Evolutionary conservation across 257 asterid species (phyloP), one percentile per base, ranked within the genome.

Genomic region (Thymus quinquecostatus): DNA sequence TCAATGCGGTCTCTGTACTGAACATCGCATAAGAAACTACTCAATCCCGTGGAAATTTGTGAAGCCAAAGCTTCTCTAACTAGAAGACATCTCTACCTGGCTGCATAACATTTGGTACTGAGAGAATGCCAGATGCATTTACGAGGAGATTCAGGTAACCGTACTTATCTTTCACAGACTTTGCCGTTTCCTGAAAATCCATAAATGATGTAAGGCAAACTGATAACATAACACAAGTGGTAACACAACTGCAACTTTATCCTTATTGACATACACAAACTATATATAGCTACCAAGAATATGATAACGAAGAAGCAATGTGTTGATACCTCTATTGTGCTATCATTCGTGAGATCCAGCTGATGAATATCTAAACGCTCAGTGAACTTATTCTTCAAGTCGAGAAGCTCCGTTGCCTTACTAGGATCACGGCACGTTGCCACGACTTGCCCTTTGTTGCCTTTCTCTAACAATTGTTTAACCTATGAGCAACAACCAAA

Each of bases 1-100:
- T 89, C 89, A 95, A 75, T 48, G 98, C 92, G 63, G 99, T 95
- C 85, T 95, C 99, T 92, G 96, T 78, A 83, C 88, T 74, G 89
- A 83, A 79, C 74, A 73, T 75, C 60, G 66, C 62, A 72, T 49
- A 55, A 70, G 74, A 33, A 8, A 48, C 67, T 57, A 68, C 63
- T 77, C 75, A 79, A 70, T 75, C 72, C 38, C 56, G 68, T 5
- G 43, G 30, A 69, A 69, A 74, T 47, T 40, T 9, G 12, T 13
- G 27, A 38, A 10, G 14, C 6, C 21, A 72, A 45, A 70, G 43
- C 53, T 55, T 67, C 32, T 40, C 14, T 50, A 29, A 60, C 56
- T n/a, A 60, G 47, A 54, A 45, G 56, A 50, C 61, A 74, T 66
- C 65, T 51, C 30, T 75, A 91, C 99, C 98, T 84, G 98, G 99